Evolutionary conservation across 345 rosid genomes (phyloP), one percentile per base, ranked within the genome.

Genomic region (Mallotus nudiflorus): DNA sequence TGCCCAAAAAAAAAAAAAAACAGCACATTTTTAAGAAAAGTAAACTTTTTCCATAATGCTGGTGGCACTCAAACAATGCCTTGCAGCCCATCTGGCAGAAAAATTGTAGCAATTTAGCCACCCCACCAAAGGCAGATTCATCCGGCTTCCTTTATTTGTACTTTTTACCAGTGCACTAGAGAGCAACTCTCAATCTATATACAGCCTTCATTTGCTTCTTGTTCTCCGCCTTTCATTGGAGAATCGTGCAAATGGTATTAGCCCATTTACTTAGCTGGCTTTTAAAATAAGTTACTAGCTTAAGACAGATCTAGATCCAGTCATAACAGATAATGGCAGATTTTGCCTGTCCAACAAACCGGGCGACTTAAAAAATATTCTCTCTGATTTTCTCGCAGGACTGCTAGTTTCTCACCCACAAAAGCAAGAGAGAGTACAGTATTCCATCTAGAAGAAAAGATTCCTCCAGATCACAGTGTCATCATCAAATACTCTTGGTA

Each of bases 381-480:
- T 22, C 37, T 58, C 49, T 14, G 66, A 28, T 66, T 50, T 62
- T 46, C 58, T 68, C 27, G 52, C 69, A 67, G 65, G 46, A 31
- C 52, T 53, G 65, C 71, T 44, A 67, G 37, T 72, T 59, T 64
- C 19, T 37, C 60, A 29, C 19, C 9, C 58, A 16, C 31, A 37
- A 82, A 65, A 64, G 71, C 68, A 71, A 62, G 64, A 52, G n/a
- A 62, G 35, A 70, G 66, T 53, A 73, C 63, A 60, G 78, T 65
- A 58, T 40, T 65, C 50, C 9, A 37, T 59, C 57, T 66, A 82
- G 70, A 60, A 61, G 48, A 71, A 71, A 67, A 76, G 83, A 82
- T 78, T 74, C 83, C 66, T 69, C 50, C 68, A 35, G 42, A 57
- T 64, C 57, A 68, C 76, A 81, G 76, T 44, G 75, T 61, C 77